Conservation (phyloP, 164 flowering plant species). For the Chimonanthus praecox region DNA sequence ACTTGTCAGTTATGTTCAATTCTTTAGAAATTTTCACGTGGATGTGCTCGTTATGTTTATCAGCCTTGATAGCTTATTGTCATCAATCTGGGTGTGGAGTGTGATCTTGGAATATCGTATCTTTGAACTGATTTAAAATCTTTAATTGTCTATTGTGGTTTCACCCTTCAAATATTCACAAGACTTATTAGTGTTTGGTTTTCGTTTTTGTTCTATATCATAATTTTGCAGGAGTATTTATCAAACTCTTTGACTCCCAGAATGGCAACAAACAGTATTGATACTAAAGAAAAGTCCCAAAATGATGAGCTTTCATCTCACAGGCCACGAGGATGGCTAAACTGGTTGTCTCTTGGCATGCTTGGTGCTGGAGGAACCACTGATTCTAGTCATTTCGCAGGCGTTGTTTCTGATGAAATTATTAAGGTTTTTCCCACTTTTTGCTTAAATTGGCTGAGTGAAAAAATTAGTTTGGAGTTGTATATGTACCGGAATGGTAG, state of each 20-base stretch:
- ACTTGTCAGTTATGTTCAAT: no score
- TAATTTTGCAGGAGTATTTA: slow-evolving; percentile 40
- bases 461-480: neutral
- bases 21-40: no score
- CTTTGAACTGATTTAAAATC: neutral
- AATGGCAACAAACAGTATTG: slow-evolving; percentile 19
- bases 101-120: neutral
- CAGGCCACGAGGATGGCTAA: slow-evolving; percentile 83
- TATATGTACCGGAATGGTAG: neutral
- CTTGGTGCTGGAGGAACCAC: slow-evolving; percentile 97
- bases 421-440: slow-evolving; percentile 47
- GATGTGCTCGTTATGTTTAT: neutral
- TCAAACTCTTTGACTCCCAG: slow-evolving; percentile 24
- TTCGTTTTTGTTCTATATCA: neutral
- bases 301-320: slow-evolving; percentile 46
- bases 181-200: neutral
- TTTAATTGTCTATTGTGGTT: neutral
- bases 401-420: slow-evolving; percentile 87
- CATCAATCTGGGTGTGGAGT: neutral
- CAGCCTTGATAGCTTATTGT: neutral
- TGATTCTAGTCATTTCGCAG: slow-evolving; percentile 86
- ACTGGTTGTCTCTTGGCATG: slow-evolving; percentile 95
- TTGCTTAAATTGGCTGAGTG: neutral
- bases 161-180: neutral
- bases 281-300: slow-evolving; percentile 31